Evolutionary conservation across 495 filamentous ascomycete species (phyloP).

Genomic region (Hypoxylon cercidicola): DNA sequence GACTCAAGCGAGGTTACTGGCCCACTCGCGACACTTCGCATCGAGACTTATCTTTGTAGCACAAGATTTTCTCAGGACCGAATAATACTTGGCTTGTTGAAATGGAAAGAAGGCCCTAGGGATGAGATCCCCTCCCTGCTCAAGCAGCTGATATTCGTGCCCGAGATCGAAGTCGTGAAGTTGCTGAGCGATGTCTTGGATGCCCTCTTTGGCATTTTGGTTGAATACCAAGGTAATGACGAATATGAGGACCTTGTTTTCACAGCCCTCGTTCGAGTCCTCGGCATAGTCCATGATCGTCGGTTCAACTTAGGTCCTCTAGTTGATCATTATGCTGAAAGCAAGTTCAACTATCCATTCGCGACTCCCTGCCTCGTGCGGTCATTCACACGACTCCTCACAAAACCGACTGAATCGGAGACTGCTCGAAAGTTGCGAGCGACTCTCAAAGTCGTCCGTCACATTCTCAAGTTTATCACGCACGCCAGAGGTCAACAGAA

Average conservation of each 20-base stretch:
- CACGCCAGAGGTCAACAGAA: conserved; percentile 88
- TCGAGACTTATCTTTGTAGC: conserved; percentile 93
- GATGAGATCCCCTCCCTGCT: conserved; percentile 77
- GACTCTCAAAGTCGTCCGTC: conserved; percentile 92
- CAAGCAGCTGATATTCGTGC: conserved; percentile 87
- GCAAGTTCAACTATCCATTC: conserved; percentile 90
- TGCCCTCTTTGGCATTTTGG: conserved; percentile 87
- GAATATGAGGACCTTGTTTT: conserved; percentile 95
- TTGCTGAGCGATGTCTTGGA: conserved; percentile 90
- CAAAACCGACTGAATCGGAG: conserved; percentile 79
- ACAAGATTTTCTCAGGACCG: conserved; percentile 96
- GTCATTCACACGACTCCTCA: conserved; percentile 84
- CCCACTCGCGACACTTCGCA: conserved; percentile 75
- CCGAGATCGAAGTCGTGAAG: conserved; percentile 98
- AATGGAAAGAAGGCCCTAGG: conserved; percentile 80
- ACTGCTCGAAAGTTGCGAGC: conserved; percentile 85
- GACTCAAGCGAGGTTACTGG: conserved; percentile 79
- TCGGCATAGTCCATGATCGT: conserved; percentile 94
- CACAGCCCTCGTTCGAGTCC: conserved; percentile 84
- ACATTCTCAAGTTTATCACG: conserved; percentile 94
- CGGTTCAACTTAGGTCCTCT: conserved; percentile 90
- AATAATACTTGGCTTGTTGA: conserved; percentile 81
- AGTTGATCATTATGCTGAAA: conserved; percentile 91
- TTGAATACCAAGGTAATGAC: conserved; percentile 87
- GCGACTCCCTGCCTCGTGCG: conserved; percentile 90